Percentiles rank a stretch among this genome's conserved stretches.
Evolutionary conservation across 331 rosid genomes (phyloP).

Genomic region (Acacia pycnantha): DNA sequence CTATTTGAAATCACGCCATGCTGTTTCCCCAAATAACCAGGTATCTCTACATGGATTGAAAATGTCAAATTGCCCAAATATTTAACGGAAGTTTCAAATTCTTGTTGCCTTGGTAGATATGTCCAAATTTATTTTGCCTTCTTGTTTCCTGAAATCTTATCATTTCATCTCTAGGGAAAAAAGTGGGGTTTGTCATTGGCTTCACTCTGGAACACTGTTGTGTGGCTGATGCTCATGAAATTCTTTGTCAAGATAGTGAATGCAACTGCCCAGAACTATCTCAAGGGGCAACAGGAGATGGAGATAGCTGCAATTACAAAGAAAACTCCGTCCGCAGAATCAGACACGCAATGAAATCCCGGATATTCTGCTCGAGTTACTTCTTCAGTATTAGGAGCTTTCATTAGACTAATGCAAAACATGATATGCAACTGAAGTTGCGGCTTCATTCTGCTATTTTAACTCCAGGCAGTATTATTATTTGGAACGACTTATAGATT

Average conservation of each 20-base stretch:
- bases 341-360: constrained; percentile 24
- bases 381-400: constrained; percentile 23
- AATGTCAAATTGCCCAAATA: constrained; percentile 14
- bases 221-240: constrained; percentile 97
- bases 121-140: too few relatives aligned
- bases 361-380: constrained; percentile 27
- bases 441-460: constrained; percentile 26
- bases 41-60: constrained; percentile 35
- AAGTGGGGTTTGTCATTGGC: constrained; percentile 89
- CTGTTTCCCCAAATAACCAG: constrained; percentile 54
- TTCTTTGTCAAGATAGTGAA: constrained; percentile 85
- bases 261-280: constrained; percentile 76
- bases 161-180: constrained; percentile 47
- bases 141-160: constrained; percentile 6
- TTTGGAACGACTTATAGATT: constrained; percentile 43
- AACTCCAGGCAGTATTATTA: constrained; percentile 47
- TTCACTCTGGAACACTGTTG: constrained; percentile 82
- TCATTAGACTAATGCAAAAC: constrained; percentile 24
- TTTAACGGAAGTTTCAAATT: background rate
- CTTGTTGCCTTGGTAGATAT: background rate
- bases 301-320: constrained; percentile 49
- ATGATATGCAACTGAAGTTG: constrained; percentile 28
- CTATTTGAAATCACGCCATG: constrained; percentile 60
- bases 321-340: constrained; percentile 31
- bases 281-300: constrained; percentile 64